Conservation (phyloP, 352 stramenopile species). For the Phytophthora capsici region DNA sequence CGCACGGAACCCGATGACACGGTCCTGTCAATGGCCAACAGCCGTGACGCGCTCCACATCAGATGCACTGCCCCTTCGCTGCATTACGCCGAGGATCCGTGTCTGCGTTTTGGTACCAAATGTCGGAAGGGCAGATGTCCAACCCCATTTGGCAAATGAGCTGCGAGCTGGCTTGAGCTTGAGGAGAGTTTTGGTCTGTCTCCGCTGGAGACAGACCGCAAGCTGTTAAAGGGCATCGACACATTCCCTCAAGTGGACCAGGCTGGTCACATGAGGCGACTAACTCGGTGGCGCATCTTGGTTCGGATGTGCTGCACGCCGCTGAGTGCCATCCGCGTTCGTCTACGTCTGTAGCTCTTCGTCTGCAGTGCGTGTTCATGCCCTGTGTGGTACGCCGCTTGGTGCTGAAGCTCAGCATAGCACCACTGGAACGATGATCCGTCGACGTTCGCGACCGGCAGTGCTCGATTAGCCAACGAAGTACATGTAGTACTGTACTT, state of each 20-base stretch:
- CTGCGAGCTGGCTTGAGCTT: too few relatives aligned
- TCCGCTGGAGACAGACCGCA: not conserved
- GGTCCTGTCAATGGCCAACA: constrained; percentile 24
- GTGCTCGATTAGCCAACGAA: too few relatives aligned
- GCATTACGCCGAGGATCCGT: constrained; percentile 12
- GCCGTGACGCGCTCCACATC: constrained; percentile 30
- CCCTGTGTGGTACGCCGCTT: too few relatives aligned
- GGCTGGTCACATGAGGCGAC: constrained; percentile 20
- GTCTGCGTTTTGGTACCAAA: constrained; percentile 9
- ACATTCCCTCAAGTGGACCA: constrained; percentile 11
- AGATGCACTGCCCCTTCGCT: constrained; percentile 22
- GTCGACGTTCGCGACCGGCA: too few relatives aligned
- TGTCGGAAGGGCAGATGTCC: constrained; percentile 12
- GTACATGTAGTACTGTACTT: too few relatives aligned
- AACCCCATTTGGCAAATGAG: not conserved
- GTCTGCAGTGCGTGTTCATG: not conserved
- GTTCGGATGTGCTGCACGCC: constrained; percentile 24
- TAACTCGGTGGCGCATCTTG: not conserved
- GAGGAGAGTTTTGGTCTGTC: not conserved
- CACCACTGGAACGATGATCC: not conserved
- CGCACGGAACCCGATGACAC: not conserved
- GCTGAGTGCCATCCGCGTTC: constrained; percentile 8
- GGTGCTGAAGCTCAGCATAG: not conserved
- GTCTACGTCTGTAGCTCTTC: constrained; percentile 12
- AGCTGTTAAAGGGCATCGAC: not conserved